These are phyloP conservation scores for Euptelea pleiosperma DNA, from an alignment of 164 flowering plant genomes.

Conservation along the genomic window DNA sequence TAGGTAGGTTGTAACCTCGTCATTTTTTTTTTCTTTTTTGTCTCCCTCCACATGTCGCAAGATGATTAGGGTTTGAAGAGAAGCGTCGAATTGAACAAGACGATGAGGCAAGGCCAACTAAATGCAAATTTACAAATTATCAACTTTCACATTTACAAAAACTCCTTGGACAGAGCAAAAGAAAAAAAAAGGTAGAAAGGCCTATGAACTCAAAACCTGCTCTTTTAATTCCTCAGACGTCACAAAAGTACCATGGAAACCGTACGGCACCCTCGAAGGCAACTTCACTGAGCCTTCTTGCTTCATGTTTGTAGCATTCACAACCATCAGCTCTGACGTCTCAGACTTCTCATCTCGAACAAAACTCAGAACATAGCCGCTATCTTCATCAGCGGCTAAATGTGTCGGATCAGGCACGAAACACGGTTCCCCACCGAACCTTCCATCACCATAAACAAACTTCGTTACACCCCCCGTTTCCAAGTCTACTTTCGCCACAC, in stretches of 20 bases:
- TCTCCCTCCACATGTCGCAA: too few relatives aligned
- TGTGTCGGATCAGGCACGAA: constrained; percentile 16
- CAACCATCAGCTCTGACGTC: constrained; percentile 30
- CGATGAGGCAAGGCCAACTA: too few relatives aligned
- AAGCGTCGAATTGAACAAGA: too few relatives aligned
- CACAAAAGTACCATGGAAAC: constrained; percentile 46
- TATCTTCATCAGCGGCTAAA: constrained; percentile 27
- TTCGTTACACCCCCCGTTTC: constrained; percentile 28
- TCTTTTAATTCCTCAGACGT: constrained; percentile 14
- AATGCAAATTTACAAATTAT: too few relatives aligned
- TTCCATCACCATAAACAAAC: constrained; percentile 30
- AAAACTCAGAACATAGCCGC: constrained; percentile 39
- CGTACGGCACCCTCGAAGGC: constrained; percentile 50
- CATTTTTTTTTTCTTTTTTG: too few relatives aligned
- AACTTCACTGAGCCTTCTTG: constrained; percentile 28
- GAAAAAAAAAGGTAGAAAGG: too few relatives aligned
- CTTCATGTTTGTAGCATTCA: constrained; percentile 28
- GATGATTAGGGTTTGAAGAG: too few relatives aligned
- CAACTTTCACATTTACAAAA: too few relatives aligned
- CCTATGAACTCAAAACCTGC: too few relatives aligned
- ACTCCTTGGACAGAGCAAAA: too few relatives aligned
- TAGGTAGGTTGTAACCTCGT: too few relatives aligned
- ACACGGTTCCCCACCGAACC: constrained; percentile 51
- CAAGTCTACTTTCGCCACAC: constrained; percentile 56
- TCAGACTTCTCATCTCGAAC: constrained; percentile 31